These are phyloP conservation scores for Saccharomycopsis javanensis DNA, from an alignment of 805 yeast genomes.

Conservation along the genomic window DNA sequence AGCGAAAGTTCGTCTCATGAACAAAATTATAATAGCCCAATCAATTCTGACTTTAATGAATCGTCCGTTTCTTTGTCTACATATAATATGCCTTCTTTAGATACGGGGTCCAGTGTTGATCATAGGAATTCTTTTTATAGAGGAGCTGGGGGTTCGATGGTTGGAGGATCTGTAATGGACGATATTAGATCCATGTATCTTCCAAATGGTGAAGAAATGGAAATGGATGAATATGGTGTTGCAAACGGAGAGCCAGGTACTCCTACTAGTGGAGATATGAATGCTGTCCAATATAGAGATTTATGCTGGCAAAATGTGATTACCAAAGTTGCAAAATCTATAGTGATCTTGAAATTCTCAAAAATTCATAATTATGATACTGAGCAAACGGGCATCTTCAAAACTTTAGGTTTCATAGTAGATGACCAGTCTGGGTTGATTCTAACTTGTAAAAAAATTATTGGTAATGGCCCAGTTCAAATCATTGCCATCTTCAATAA, in stretches of 20 bases:
- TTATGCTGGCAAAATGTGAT: slow-evolving; percentile 20
- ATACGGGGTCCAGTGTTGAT: slow-evolving; percentile 17
- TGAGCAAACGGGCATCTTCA: slow-evolving; percentile 20
- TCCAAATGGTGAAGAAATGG: slow-evolving; percentile 18
- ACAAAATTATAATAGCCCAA: slow-evolving; percentile 17
- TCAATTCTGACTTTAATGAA: slow-evolving; percentile 19
- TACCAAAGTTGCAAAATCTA: slow-evolving; percentile 19
- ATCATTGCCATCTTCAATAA: slow-evolving; percentile 20
- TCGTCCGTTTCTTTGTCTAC: slow-evolving; percentile 18
- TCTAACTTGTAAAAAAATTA: slow-evolving; percentile 19
- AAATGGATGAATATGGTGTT: slow-evolving; percentile 2
- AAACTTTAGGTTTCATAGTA: slow-evolving; percentile 20
- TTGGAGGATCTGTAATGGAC: slow-evolving; percentile 19
- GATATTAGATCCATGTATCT: slow-evolving; percentile 17
- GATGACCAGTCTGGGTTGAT: slow-evolving; percentile 19
- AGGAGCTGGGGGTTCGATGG: slow-evolving; percentile 19
- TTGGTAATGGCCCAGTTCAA: slow-evolving; percentile 20
- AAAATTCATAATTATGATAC: slow-evolving; percentile 19
- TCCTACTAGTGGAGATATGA: slow-evolving; percentile 19
- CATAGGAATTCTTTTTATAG: slow-evolving; percentile 17
- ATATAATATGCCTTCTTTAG: slow-evolving; percentile 20
- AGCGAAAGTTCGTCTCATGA: slow-evolving; percentile 16
- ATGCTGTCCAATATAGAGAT: slow-evolving; percentile 20
- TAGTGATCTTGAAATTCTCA: slow-evolving; percentile 19
- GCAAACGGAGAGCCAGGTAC: slow-evolving; percentile 16